A percentile compares a stretch with the other conserved stretches of the same genome.
Evolutionary conservation across 345 rosid genomes (phyloP).

Genomic region (Bruguiera gymnorhiza): DNA sequence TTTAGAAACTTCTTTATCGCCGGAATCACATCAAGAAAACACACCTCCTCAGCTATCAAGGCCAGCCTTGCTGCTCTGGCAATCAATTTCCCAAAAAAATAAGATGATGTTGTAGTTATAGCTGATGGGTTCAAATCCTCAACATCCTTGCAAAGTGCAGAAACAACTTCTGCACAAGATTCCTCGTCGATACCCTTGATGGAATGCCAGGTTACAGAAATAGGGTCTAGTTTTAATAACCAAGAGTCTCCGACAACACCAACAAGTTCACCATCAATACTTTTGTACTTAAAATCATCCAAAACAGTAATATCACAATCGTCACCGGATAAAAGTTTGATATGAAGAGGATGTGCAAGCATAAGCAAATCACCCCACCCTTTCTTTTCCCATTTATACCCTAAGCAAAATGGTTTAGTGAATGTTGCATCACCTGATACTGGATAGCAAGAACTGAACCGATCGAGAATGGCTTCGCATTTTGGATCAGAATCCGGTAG

Average conservation of each 20-base stretch:
- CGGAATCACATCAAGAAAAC: constrained; percentile 60
- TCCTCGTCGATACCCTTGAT: constrained; percentile 57
- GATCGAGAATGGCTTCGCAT: constrained; percentile 59
- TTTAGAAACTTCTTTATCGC: constrained; percentile 54
- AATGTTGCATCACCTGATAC: constrained; percentile 69
- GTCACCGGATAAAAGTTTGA: constrained; percentile 44
- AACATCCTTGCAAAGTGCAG: constrained; percentile 70
- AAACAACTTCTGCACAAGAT: constrained; percentile 45
- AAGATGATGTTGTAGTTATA: constrained; percentile 54
- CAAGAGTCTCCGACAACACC: constrained; percentile 85
- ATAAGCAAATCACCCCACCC: constrained; percentile 90
- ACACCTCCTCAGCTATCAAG: constrained; percentile 82
- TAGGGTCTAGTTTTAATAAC: constrained; percentile 54
- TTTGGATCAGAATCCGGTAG: constrained; percentile 45
- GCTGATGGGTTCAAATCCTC: constrained; percentile 47
- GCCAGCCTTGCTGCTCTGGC: constrained; percentile 91
- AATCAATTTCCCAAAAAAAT: constrained; percentile 72
- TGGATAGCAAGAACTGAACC: constrained; percentile 80
- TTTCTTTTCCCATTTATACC: constrained; percentile 80
- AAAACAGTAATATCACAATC: constrained; percentile 45
- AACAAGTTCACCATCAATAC: constrained; percentile 86
- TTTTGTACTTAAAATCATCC: constrained; percentile 53
- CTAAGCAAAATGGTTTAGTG: constrained; percentile 62
- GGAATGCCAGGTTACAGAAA: constrained; percentile 90
- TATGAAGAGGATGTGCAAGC: constrained; percentile 90